Conservation (phyloP, 805 yeast species). For the Teunomyces barrocoloradensis region DNA sequence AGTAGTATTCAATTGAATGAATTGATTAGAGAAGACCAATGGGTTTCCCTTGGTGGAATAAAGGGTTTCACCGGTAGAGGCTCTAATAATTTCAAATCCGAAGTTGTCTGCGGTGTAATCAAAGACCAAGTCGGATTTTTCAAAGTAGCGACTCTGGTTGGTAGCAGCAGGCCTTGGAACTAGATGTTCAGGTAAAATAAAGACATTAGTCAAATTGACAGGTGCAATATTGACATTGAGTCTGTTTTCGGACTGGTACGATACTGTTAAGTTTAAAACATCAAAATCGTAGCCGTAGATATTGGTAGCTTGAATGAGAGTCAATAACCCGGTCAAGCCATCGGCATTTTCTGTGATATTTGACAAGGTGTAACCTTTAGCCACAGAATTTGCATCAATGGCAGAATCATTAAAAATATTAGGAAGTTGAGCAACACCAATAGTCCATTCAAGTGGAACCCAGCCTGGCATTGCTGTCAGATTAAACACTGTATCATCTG, state of each 20-base stretch:
- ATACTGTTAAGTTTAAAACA: constrained; percentile 17
- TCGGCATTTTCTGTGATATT: constrained; percentile 8
- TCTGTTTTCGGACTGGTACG: constrained; percentile 16
- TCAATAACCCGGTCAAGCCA: constrained; percentile 15
- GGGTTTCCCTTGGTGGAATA: constrained; percentile 29
- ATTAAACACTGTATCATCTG: not conserved
- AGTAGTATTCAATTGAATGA: constrained; percentile 27
- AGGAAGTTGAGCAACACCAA: constrained; percentile 16
- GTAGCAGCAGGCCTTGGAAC: constrained; percentile 14
- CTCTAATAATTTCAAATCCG: constrained; percentile 17
- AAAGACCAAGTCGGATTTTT: constrained; percentile 16
- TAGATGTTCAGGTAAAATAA: constrained; percentile 16
- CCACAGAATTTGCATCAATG: constrained; percentile 19
- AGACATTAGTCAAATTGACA: constrained; percentile 18
- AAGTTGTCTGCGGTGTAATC: constrained; percentile 11
- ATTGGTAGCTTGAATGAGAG: constrained; percentile 17
- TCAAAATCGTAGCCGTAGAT: constrained; percentile 24
- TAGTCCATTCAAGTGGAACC: constrained; percentile 8
- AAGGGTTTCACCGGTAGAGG: constrained; percentile 20
- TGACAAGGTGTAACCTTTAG: constrained; percentile 18
- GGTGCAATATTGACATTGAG: constrained; percentile 21
- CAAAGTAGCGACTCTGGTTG: constrained; percentile 9
- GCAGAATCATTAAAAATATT: constrained; percentile 18
- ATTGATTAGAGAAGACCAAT: constrained; percentile 30
- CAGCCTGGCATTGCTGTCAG: not conserved